Percentiles rank a stretch among this genome's conserved stretches.
Evolutionary conservation across 371 early-diverging fungal genomes (phyloP).

Genomic region (Aphelidium insulamus): DNA sequence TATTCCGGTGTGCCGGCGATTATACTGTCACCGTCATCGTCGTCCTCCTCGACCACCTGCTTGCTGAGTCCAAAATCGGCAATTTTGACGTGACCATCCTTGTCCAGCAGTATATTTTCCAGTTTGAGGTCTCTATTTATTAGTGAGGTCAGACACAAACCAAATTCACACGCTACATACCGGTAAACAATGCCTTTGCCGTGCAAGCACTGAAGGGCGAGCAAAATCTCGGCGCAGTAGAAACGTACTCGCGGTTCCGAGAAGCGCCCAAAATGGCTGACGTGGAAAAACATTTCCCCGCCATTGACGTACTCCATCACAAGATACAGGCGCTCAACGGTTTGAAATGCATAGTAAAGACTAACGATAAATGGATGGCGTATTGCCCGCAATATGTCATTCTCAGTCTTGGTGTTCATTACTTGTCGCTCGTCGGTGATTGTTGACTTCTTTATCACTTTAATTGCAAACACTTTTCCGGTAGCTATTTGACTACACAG

Average conservation of each 20-base stretch:
- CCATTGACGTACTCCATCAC: slow-evolving; percentile 40
- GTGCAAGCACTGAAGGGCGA: slow-evolving; percentile 26
- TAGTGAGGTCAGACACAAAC: slow-evolving; percentile 4
- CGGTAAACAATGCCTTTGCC: slow-evolving; percentile 21
- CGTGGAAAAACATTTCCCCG: slow-evolving; percentile 34
- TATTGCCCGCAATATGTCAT: slow-evolving; percentile 10
- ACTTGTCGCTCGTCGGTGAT: slow-evolving; percentile 8
- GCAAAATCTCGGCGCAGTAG: slow-evolving; percentile 23
- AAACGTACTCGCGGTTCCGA: slow-evolving; percentile 15
- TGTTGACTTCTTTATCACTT: slow-evolving; percentile 16
- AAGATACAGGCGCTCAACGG: slow-evolving; percentile 17
- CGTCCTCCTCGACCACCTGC: slow-evolving; percentile 7
- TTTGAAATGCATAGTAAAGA: slow-evolving; percentile 20
- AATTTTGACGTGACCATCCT: slow-evolving; percentile 27
- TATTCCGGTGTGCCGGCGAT: slow-evolving; percentile 32
- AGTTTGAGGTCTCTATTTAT: slow-evolving; percentile 29
- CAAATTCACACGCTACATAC: slow-evolving; percentile 6
- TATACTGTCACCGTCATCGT: slow-evolving; percentile 1
- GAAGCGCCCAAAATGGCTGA: slow-evolving; percentile 16
- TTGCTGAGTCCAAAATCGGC: slow-evolving; percentile 29
- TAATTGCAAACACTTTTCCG: slow-evolving; percentile 19
- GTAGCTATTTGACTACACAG: slow-evolving; percentile 11
- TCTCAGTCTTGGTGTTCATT: slow-evolving; percentile 12
- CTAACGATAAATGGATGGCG: slow-evolving; percentile 19
- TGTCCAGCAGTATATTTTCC: slow-evolving; percentile 26